phyloP scores from a whole-genome alignment of 768 basidiomycete species.

The Panellus pusillus region DNA sequence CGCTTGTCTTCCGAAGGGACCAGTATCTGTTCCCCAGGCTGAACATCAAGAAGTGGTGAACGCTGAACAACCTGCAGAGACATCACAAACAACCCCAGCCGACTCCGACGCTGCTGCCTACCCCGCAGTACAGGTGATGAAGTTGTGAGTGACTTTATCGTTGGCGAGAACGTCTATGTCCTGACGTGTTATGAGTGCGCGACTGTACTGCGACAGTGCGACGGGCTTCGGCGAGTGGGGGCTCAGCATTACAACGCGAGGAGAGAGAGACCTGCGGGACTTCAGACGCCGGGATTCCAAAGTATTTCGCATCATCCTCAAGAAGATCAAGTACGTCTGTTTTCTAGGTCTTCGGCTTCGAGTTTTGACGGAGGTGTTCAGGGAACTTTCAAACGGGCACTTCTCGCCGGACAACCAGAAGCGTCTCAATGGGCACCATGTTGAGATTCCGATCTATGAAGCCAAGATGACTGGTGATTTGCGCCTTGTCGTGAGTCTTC shows the following conservation, averaged over 20 bases:
- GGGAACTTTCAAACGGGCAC: constrained; percentile 68
- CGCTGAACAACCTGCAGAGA: background rate
- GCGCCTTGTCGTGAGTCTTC: constrained; percentile 46
- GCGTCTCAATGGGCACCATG: constrained; percentile 43
- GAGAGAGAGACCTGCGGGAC: constrained; percentile 26
- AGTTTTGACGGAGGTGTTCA: constrained; percentile 25
- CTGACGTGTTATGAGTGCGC: constrained; percentile 3
- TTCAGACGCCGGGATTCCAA: constrained; percentile 33
- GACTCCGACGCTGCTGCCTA: background rate
- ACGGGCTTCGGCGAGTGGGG: constrained; percentile 33
- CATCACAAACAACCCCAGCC: background rate
- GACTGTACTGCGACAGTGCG: constrained; percentile 10
- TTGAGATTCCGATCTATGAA: constrained; percentile 61
- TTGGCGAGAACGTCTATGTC: background rate
- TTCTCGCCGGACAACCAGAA: constrained; percentile 74
- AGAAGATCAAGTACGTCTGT: constrained; percentile 62
- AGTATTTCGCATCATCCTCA: constrained; percentile 44
- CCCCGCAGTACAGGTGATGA: background rate
- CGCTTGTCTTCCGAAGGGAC: background rate
- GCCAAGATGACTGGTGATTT: constrained; percentile 63
- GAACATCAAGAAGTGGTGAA: background rate
- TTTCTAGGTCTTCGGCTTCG: background rate
- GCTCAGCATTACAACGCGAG: constrained; percentile 36
- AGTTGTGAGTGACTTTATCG: constrained; percentile 7
- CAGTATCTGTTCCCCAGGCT: background rate